Percentiles rank a stretch among this genome's conserved stretches.
These are phyloP conservation scores for Bolboschoenus planiculmis DNA, from an alignment of 176 grass and related monocot genomes.

Conservation along the genomic window DNA sequence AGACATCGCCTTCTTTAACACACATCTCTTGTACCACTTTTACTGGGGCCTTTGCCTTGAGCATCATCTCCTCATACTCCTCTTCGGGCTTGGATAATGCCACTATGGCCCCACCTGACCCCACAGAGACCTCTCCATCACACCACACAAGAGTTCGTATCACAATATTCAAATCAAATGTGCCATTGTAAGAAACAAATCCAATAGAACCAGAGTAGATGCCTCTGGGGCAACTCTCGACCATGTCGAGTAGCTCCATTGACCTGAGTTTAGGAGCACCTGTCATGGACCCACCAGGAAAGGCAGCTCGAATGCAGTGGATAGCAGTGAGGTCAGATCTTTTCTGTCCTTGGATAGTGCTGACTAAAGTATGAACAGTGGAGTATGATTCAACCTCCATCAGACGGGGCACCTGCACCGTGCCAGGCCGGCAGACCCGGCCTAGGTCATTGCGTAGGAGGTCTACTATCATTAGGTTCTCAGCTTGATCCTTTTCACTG, in stretches of 20 bases:
- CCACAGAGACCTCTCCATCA: constrained; percentile 55
- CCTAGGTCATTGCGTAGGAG: constrained; percentile 89
- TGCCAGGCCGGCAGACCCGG: constrained; percentile 67
- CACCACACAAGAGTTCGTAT: constrained; percentile 67
- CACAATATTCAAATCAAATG: constrained; percentile 81
- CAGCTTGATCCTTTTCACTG: constrained; percentile 96
- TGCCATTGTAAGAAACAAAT: constrained; percentile 78
- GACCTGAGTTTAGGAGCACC: constrained; percentile 92
- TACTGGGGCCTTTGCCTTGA: constrained; percentile 76
- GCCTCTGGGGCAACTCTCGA: constrained; percentile 76
- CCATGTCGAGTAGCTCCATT: constrained; percentile 79
- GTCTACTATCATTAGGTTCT: constrained; percentile 98
- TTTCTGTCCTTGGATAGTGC: constrained; percentile 61
- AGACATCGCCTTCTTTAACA: background rate
- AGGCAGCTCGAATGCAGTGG: constrained; percentile 73
- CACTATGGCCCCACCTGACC: constrained; percentile 70
- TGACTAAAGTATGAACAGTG: constrained; percentile 89
- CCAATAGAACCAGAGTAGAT: constrained; percentile 91
- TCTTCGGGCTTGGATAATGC: constrained; percentile 63
- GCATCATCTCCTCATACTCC: constrained; percentile 79
- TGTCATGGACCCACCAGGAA: constrained; percentile 93
- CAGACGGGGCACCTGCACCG: constrained; percentile 57
- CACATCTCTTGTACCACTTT: constrained; percentile 43
- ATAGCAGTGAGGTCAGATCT: constrained; percentile 42
- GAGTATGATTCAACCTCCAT: constrained; percentile 92